Evolutionary conservation across 371 early-diverging fungal species (phyloP).

Genomic region (Dichotomocladium elegans): DNA sequence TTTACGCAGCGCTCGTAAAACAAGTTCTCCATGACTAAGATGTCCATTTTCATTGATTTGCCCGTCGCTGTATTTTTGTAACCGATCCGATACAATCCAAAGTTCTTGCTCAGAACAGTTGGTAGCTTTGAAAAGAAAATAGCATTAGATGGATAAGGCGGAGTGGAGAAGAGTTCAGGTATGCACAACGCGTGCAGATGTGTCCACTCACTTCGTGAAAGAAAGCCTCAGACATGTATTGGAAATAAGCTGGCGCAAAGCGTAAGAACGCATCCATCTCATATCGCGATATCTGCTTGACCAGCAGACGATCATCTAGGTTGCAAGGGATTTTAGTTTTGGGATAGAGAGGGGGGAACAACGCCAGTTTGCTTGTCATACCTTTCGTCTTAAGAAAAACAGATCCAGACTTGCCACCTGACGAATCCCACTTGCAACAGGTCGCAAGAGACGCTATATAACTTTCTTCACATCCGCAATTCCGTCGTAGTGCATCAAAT

Average conservation of each 20-base stretch:
- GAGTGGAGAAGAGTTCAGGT: no score
- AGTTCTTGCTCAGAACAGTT: slow-evolving; percentile 90
- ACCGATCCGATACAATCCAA: slow-evolving; percentile 90
- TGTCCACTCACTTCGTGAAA: slow-evolving; percentile 60
- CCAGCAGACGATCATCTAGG: slow-evolving; percentile 84
- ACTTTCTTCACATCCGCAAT: slow-evolving; percentile 79
- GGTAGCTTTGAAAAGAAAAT: slow-evolving; percentile 49
- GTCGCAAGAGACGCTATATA: slow-evolving; percentile 85
- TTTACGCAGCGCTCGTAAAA: slow-evolving; percentile 83
- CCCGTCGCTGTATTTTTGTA: slow-evolving; percentile 83
- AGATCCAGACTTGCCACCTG: slow-evolving; percentile 94
- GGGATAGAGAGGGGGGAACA: no score
- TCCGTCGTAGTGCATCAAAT: slow-evolving; percentile 87
- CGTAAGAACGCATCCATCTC: slow-evolving; percentile 89
- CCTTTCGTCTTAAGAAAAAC: slow-evolving; percentile 86
- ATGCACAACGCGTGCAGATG: background rate
- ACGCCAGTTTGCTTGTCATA: background rate
- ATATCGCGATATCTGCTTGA: slow-evolving; percentile 88
- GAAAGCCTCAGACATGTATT: slow-evolving; percentile 85
- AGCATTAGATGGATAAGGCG: no score
- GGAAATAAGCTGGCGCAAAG: slow-evolving; percentile 94
- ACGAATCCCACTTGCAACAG: slow-evolving; percentile 84
- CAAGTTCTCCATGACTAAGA: slow-evolving; percentile 95
- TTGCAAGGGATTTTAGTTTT: background rate
- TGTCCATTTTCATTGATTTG: slow-evolving; percentile 84